Base-by-base conservation (phyloP, 106 monocot species). In the Dendrobium nobile region DNA sequence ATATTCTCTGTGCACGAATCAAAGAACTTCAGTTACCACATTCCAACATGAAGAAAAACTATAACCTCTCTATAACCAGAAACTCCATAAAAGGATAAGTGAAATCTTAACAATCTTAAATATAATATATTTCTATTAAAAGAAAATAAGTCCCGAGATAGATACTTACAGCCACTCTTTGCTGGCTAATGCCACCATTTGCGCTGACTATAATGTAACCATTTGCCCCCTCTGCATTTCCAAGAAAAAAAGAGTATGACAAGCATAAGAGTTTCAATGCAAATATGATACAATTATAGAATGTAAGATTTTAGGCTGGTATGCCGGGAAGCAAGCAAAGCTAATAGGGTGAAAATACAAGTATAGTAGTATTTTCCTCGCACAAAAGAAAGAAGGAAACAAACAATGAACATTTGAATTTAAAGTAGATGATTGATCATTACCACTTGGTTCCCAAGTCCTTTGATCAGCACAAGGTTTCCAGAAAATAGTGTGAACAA, bases 181-280 rank as follows among this genome's bases (percentile, higher is more conserved):
- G 99, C 80, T 99, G 99, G 75, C 87, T 99, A 79, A 99, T 99
- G 67, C 99, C 99, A 80, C 99, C 99, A 90, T 95, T 99, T 81
- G 95, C 99, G 86, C 92, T 99, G 77, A 99, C 83, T 77, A 95
- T 72, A 78, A 99, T 91, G 85, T 91, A 99, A 75, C 99, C 95
- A 82, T 95, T 93, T 55, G 68, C 82, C 82, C 84, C 87, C 18
- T 84, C 93, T 92, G 75, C 70, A 85, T 42, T 76, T 28, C 20
- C 70, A n/a, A 83, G 28, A 22, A 16, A 78, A 82, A 24, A 77
- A 77, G 15, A 16, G 41, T 24, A 27, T n/a, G 19, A 64, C 54
- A 47, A 37, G 26, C 77, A 70, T 55, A 26, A n/a, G 37, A 7
- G 10, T 2, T 9, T 3, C 70, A 37, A 70, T 28, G 54, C 59